Evolutionary conservation across 2,329 filamentous ascomycete genomes (phyloP).

Genomic region (Lasiodiplodia sp.): DNA sequence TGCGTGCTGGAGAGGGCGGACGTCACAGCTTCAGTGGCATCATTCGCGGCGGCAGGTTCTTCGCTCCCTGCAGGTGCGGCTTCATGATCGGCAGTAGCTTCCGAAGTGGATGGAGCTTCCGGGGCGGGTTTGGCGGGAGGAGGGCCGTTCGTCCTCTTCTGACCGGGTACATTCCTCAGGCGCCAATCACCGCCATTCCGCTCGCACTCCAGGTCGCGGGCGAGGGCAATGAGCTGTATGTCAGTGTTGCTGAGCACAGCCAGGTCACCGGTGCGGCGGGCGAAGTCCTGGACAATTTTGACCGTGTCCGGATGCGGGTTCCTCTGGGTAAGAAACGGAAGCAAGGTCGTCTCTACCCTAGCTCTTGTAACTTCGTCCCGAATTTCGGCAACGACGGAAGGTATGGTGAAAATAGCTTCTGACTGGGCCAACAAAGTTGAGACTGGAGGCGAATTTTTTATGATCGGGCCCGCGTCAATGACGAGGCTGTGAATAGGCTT

Average conservation of each 20-base stretch:
- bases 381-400: constrained; percentile 86
- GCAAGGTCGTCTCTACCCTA: constrained; percentile 81
- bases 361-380: constrained; percentile 80
- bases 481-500: constrained; percentile 85
- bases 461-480: constrained; percentile 89
- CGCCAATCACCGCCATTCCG: constrained; percentile 89
- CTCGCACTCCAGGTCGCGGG: constrained; percentile 95
- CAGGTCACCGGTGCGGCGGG: constrained; percentile 86
- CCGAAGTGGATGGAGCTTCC: constrained; percentile 29
- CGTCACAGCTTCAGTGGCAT: constrained; percentile 12
- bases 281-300: constrained; percentile 82
- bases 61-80: constrained; percentile 32
- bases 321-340: constrained; percentile 83
- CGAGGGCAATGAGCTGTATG: constrained; percentile 85
- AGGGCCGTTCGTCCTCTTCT: constrained; percentile 78
- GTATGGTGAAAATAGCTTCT: constrained; percentile 73
- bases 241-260: constrained; percentile 88
- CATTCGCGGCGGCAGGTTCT: neutral
- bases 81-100: constrained; percentile 30
- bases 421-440: constrained; percentile 82
- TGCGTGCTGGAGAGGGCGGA: constrained; percentile 10
- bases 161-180: constrained; percentile 77
- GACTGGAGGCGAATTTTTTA: constrained; percentile 88
- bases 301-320: constrained; percentile 78
- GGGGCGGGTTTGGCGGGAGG: constrained; percentile 54